Conservation (phyloP, 257 asterid species). For the Salvia splendens region DNA sequence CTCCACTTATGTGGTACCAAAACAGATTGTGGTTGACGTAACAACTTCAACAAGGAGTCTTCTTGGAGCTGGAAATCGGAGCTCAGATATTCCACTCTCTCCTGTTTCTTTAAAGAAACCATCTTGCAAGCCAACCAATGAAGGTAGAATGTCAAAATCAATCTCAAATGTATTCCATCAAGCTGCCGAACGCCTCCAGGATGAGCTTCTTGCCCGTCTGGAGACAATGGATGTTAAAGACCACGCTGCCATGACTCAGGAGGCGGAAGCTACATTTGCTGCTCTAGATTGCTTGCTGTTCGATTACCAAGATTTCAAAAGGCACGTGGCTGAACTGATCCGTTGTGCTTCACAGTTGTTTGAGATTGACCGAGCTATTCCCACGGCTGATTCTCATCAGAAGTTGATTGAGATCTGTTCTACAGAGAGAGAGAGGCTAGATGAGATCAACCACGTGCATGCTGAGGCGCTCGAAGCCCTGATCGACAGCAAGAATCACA, state of each 20-base stretch:
- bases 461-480: slow-evolving; percentile 26
- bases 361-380: slow-evolving; percentile 41
- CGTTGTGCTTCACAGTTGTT: slow-evolving; percentile 39
- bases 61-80: slow-evolving; percentile 18
- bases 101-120: neutral
- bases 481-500: slow-evolving; percentile 13
- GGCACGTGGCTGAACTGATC: slow-evolving; percentile 35
- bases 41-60: slow-evolving; percentile 16
- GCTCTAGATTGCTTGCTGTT: slow-evolving; percentile 41
- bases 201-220: slow-evolving; percentile 38
- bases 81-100: neutral
- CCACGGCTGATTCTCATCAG: slow-evolving; percentile 26
- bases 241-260: slow-evolving; percentile 44
- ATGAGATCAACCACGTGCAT: slow-evolving; percentile 35
- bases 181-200: slow-evolving; percentile 44
- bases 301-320: slow-evolving; percentile 35
- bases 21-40: slow-evolving; percentile 15
- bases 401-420: slow-evolving; percentile 32
- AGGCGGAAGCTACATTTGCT: slow-evolving; percentile 42
- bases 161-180: slow-evolving; percentile 40
- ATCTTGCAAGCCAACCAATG: neutral
- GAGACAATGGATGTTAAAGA: slow-evolving; percentile 41
- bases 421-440: slow-evolving; percentile 37
- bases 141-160: slow-evolving; percentile 33
- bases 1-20: slow-evolving; percentile 24